A percentile compares a stretch with the other conserved stretches of the same genome.
These are phyloP conservation scores for Pseudoperonospora humuli DNA, from an alignment of 352 stramenopile genomes.

Conservation along the genomic window DNA sequence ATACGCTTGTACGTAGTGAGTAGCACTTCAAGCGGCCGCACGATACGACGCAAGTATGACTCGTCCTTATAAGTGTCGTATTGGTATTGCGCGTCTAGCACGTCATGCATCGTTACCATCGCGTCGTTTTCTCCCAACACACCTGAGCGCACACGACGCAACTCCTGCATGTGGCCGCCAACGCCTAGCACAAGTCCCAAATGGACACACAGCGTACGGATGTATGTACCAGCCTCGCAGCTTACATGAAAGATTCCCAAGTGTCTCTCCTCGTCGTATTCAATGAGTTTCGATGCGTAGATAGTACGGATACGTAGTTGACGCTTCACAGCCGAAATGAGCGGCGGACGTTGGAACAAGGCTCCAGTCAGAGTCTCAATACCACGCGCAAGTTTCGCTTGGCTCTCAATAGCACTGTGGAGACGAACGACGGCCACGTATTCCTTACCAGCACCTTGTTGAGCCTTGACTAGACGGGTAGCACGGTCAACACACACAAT, in stretches of 20 bases:
- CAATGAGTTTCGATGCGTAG: conserved; percentile 98
- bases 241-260: conserved; percentile 96
- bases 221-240: conserved; percentile 99
- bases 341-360: conserved; percentile 98
- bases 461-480: conserved; percentile 87
- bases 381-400: conserved; percentile 88
- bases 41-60: conserved; percentile 95
- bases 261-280: conserved; percentile 97
- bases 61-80: conserved; percentile 99
- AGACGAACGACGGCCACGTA: conserved; percentile 98
- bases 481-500: conserved; percentile 99
- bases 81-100: conserved; percentile 98
- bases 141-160: conserved; percentile 95
- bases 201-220: conserved; percentile 99
- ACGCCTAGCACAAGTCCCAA: conserved; percentile 95
- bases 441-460: conserved; percentile 97
- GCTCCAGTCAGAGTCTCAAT: conserved; percentile 99
- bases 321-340: conserved; percentile 99
- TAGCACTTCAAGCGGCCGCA: conserved; percentile 97
- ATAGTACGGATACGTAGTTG: conserved; percentile 99
- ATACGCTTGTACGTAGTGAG: conserved; percentile 99
- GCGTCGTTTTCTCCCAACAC: conserved; percentile 94
- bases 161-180: conserved; percentile 99
- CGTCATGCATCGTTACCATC: conserved; percentile 99
- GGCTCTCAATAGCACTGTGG: conserved; percentile 91